A percentile compares a stretch with the other conserved stretches of the same genome.
Evolutionary conservation across 768 basidiomycete genomes (phyloP).

Genomic region (Rhizopogon rudus): DNA sequence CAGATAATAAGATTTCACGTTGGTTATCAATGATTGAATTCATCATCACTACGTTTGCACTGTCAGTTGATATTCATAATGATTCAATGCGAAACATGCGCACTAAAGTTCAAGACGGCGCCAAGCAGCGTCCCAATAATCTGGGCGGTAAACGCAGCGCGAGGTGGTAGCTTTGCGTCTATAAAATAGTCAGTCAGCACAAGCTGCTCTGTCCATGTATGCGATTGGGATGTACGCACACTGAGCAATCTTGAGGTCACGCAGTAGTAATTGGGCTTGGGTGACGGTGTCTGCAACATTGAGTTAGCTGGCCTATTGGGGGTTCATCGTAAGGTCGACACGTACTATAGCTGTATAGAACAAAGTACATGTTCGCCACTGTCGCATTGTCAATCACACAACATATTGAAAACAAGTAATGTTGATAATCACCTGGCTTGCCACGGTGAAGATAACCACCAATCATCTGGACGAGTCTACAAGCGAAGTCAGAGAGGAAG

Average conservation of each 20-base stretch:
- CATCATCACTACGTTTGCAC: constrained; percentile 47
- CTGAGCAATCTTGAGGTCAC: constrained; percentile 47
- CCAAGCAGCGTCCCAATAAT: constrained; percentile 52
- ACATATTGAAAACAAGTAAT: background rate
- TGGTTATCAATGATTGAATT: constrained; percentile 50
- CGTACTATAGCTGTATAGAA: constrained; percentile 27
- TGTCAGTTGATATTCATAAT: background rate
- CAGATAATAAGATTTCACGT: constrained; percentile 46
- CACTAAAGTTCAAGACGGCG: constrained; percentile 41
- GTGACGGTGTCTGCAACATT: constrained; percentile 41
- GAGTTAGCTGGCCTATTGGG: background rate
- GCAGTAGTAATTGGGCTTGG: constrained; percentile 48
- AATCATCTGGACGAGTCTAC: constrained; percentile 28
- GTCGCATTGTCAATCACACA: constrained; percentile 1
- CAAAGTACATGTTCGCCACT: background rate
- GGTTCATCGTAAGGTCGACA: too few species aligned
- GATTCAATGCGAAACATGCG: background rate
- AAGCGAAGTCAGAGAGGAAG: too few species aligned
- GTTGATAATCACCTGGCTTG: constrained; percentile 33
- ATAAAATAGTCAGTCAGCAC: background rate
- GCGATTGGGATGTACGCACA: background rate
- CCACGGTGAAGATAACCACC: constrained; percentile 32
- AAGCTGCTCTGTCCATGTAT: too few species aligned
- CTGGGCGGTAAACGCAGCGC: constrained; percentile 58
- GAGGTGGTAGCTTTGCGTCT: constrained; percentile 55